Evolutionary conservation across 129 eudicot genomes (phyloP).

Genomic region (Lactuca saligna): DNA sequence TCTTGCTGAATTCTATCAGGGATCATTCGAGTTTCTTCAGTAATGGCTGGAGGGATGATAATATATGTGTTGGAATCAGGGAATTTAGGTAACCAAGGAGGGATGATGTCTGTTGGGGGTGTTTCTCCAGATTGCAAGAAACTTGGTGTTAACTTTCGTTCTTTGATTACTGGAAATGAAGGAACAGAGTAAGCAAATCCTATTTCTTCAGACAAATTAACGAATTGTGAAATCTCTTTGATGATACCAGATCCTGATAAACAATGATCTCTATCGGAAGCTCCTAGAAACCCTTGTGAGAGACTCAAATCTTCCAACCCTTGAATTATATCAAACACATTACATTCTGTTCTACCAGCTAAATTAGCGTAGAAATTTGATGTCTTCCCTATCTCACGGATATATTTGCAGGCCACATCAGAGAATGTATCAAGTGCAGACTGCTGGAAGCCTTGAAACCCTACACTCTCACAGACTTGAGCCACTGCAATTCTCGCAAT

Average conservation of each 20-base stretch:
- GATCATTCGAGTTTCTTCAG: conserved; percentile 18
- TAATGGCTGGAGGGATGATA: conserved; percentile 11
- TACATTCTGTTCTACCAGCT: conserved; percentile 70
- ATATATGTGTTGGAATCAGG: conserved; percentile 47
- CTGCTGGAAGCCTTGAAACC: conserved; percentile 82
- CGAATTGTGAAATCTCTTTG: conserved; percentile 54
- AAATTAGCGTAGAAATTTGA: conserved; percentile 50
- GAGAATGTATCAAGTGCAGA: conserved; percentile 70
- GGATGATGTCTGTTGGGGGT: conserved; percentile 63
- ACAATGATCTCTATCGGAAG: conserved; percentile 62
- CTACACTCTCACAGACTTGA: conserved; percentile 76
- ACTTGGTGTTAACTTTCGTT: conserved; percentile 37
- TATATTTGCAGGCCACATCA: conserved; percentile 63
- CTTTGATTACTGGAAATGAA: conserved; percentile 60
- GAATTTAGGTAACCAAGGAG: conserved; percentile 75
- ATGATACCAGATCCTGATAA: conserved; percentile 54
- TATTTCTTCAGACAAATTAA: conserved; percentile 54
- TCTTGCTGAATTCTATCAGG: conserved; percentile 31
- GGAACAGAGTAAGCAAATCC: conserved; percentile 69
- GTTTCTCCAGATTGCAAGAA: conserved; percentile 52
- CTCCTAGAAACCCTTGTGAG: conserved; percentile 71
- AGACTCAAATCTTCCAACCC: conserved; percentile 81
- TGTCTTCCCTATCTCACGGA: conserved; percentile 58
- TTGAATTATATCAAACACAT: conserved; percentile 71
- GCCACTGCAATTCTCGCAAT: conserved; percentile 72